Evolutionary conservation across 805 yeast species (phyloP).

Genomic region (Zygosaccharomyces pseudorouxii): DNA sequence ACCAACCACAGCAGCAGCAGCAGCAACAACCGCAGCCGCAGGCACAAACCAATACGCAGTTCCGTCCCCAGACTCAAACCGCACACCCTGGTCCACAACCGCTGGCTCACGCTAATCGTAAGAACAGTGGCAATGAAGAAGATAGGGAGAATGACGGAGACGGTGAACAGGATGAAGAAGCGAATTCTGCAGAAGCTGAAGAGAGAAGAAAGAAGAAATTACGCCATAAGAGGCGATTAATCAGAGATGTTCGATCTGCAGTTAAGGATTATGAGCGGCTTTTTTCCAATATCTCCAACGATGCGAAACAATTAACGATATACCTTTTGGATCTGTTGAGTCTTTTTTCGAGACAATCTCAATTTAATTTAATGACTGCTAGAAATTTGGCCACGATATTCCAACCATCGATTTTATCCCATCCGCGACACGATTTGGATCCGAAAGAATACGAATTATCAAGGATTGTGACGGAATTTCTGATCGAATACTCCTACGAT

Average conservation of each 20-base stretch:
- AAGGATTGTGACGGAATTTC: slow-evolving; percentile 79
- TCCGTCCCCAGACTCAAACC: background rate
- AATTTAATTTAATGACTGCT: slow-evolving; percentile 83
- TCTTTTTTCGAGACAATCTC: slow-evolving; percentile 74
- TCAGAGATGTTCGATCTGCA: slow-evolving; percentile 62
- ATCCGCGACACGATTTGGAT: slow-evolving; percentile 86
- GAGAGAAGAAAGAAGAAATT: slow-evolving; percentile 39
- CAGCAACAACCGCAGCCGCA: slow-evolving; percentile 3
- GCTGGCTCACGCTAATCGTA: background rate
- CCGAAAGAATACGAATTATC: slow-evolving; percentile 89
- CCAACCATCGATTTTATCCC: slow-evolving; percentile 93
- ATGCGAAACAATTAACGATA: slow-evolving; percentile 74
- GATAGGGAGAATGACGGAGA: slow-evolving; percentile 19
- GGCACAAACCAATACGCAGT: slow-evolving; percentile 10
- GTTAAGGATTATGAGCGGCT: slow-evolving; percentile 65
- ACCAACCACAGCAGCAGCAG: slow-evolving; percentile 8
- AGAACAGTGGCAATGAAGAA: slow-evolving; percentile 4
- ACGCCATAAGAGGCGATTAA: slow-evolving; percentile 52
- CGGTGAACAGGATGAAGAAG: slow-evolving; percentile 18
- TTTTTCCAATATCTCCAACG: slow-evolving; percentile 66
- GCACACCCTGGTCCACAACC: background rate
- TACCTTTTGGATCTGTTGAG: slow-evolving; percentile 84
- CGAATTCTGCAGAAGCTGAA: slow-evolving; percentile 22
- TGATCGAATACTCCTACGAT: slow-evolving; percentile 79
- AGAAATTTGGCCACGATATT: slow-evolving; percentile 91